Percentiles rank a stretch among this genome's conserved stretches.
phyloP scores from a whole-genome alignment of 805 yeast genomes.

The Nakazawaea anatomiae region DNA sequence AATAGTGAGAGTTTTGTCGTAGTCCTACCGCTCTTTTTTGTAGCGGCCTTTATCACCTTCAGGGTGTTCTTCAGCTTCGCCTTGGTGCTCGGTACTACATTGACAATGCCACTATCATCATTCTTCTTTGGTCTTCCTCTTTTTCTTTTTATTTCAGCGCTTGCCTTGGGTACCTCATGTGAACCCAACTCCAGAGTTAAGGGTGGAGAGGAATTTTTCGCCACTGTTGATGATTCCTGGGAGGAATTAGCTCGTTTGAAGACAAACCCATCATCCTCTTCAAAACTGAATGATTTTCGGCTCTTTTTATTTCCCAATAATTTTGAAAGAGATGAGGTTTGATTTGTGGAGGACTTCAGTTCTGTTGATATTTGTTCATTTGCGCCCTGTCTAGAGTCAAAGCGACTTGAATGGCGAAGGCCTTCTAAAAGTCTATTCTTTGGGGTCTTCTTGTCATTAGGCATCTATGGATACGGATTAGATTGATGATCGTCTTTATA shows the following conservation, averaged over 20 bases:
- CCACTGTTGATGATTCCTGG: conserved; percentile 9
- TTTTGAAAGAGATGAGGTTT: background rate
- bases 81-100: too few relatives aligned
- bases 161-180: background rate
- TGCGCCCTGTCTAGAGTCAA: background rate
- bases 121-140: conserved; percentile 1
- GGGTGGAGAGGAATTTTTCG: background rate
- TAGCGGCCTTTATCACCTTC: too few relatives aligned
- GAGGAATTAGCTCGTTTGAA: conserved; percentile 18
- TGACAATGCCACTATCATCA: background rate
- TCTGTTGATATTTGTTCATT: too few relatives aligned
- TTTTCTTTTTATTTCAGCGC: background rate
- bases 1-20: too few relatives aligned
- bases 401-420: background rate
- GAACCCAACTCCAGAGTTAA: background rate
- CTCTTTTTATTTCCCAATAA: background rate
- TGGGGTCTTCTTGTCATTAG: background rate
- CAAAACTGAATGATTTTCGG: conserved; percentile 13
- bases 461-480: background rate
- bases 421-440: background rate
- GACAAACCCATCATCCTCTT: conserved; percentile 27
- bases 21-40: too few relatives aligned
- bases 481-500: too few relatives aligned
- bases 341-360: background rate
- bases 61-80: too few relatives aligned